These are phyloP conservation scores for Diplodia sapinea DNA, from an alignment of 2,329 filamentous ascomycete species.

Conservation along the genomic window DNA sequence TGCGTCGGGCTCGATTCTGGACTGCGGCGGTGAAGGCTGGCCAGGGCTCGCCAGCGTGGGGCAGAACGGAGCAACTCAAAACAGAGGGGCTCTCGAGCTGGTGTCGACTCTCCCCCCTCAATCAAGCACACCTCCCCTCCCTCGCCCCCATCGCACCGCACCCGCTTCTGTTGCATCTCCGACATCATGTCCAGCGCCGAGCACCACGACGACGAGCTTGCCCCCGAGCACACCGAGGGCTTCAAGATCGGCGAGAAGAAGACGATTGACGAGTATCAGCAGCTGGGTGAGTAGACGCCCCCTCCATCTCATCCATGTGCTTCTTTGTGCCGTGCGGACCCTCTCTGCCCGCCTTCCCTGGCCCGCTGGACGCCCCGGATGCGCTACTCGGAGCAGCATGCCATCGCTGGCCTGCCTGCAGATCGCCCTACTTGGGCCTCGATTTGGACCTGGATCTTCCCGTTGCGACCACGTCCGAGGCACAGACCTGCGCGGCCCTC, in stretches of 20 bases:
- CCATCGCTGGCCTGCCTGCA: background rate
- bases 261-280: slow-evolving; percentile 90
- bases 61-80: slow-evolving; percentile 29
- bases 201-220: slow-evolving; percentile 73
- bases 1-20: slow-evolving; percentile 15
- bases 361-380: slow-evolving; percentile 16
- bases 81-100: slow-evolving; percentile 26
- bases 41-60: slow-evolving; percentile 24
- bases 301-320: slow-evolving; percentile 14
- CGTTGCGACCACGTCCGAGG: background rate
- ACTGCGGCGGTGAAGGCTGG: slow-evolving; percentile 21
- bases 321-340: slow-evolving; percentile 22
- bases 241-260: slow-evolving; percentile 99
- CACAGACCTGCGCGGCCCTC: slow-evolving; percentile 7
- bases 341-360: background rate
- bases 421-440: slow-evolving; percentile 25
- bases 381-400: slow-evolving; percentile 13
- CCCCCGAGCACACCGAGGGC: slow-evolving; percentile 86
- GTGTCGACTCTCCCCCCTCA: slow-evolving; percentile 19
- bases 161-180: slow-evolving; percentile 24
- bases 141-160: slow-evolving; percentile 12
- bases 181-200: slow-evolving; percentile 40
- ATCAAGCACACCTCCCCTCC: background rate
- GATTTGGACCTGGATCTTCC: slow-evolving; percentile 17
- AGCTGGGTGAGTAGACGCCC: slow-evolving; percentile 74